phyloP scores from a whole-genome alignment of 1,139 yeast genomes.

The Meyerozyma carpophila region DNA sequence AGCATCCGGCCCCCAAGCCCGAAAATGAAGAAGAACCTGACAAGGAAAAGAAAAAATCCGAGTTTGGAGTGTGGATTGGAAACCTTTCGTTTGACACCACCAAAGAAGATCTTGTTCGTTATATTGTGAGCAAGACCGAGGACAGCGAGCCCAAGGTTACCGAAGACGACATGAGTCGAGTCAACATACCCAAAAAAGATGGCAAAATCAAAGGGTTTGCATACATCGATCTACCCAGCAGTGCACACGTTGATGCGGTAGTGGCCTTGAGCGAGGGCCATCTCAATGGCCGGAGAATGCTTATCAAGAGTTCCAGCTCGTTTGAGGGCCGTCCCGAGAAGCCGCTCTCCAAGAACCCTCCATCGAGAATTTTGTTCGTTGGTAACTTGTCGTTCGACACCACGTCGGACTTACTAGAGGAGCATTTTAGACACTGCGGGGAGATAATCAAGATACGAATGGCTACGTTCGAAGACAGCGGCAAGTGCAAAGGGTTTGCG shows the following conservation, averaged over 20 bases:
- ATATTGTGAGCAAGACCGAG: slow-evolving; percentile 57
- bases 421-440: slow-evolving; percentile 76
- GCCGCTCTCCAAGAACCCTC: slow-evolving; percentile 66
- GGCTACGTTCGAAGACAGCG: slow-evolving; percentile 96
- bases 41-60: slow-evolving; percentile 34
- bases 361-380: slow-evolving; percentile 82
- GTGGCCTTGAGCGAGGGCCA: slow-evolving; percentile 64
- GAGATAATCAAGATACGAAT: slow-evolving; percentile 77
- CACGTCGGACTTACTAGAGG: slow-evolving; percentile 70
- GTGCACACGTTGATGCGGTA: slow-evolving; percentile 58
- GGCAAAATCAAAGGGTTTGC: slow-evolving; percentile 81
- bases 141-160: slow-evolving; percentile 33
- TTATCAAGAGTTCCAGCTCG: slow-evolving; percentile 76
- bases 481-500: slow-evolving; percentile 96
- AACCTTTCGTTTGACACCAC: slow-evolving; percentile 83
- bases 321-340: slow-evolving; percentile 86
- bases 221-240: slow-evolving; percentile 74
- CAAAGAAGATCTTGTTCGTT: slow-evolving; percentile 65
- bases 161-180: slow-evolving; percentile 51
- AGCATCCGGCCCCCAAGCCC: slow-evolving; percentile 43
- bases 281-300: slow-evolving; percentile 77
- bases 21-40: slow-evolving; percentile 21
- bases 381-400: slow-evolving; percentile 93
- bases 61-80: slow-evolving; percentile 90
- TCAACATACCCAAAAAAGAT: slow-evolving; percentile 62